Evolutionary conservation across 2,329 filamentous ascomycete species (phyloP).

Genomic region (Capronia americana): DNA sequence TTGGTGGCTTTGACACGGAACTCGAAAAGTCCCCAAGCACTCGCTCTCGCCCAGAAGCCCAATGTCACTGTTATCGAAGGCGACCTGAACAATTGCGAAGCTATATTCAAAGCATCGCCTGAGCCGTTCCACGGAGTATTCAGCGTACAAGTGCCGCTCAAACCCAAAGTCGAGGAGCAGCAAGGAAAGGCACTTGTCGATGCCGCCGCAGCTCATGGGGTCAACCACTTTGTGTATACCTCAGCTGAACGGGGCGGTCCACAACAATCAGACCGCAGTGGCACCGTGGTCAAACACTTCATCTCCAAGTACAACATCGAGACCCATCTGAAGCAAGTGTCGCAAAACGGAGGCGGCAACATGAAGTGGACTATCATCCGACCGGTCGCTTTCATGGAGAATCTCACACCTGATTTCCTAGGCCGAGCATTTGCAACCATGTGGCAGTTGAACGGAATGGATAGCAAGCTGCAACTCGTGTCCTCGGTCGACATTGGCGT

Average conservation of each 20-base stretch:
- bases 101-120: slow-evolving; percentile 33
- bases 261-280: slow-evolving; percentile 41
- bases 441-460: slow-evolving; percentile 42
- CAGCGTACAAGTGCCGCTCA: slow-evolving; percentile 30
- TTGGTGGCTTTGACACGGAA: slow-evolving; percentile 40
- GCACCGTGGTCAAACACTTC: slow-evolving; percentile 42
- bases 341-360: slow-evolving; percentile 29
- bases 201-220: slow-evolving; percentile 42
- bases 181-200: slow-evolving; percentile 50
- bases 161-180: slow-evolving; percentile 41
- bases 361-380: slow-evolving; percentile 41
- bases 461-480: slow-evolving; percentile 51
- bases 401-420: slow-evolving; percentile 37
- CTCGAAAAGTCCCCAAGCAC: slow-evolving; percentile 29
- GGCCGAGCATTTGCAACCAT: slow-evolving; percentile 36
- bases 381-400: slow-evolving; percentile 41
- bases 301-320: slow-evolving; percentile 42
- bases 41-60: slow-evolving; percentile 26
- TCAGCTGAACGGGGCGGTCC: slow-evolving; percentile 47
- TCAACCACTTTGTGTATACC: slow-evolving; percentile 49
- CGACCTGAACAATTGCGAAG: slow-evolving; percentile 32
- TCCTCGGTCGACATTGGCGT: slow-evolving; percentile 54
- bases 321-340: slow-evolving; percentile 44
- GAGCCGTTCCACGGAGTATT: slow-evolving; percentile 39
- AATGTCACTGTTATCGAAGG: slow-evolving; percentile 36